These are phyloP conservation scores for Bipolaris bicolor DNA, from an alignment of 2,329 filamentous ascomycete genomes.

Conservation along the genomic window DNA sequence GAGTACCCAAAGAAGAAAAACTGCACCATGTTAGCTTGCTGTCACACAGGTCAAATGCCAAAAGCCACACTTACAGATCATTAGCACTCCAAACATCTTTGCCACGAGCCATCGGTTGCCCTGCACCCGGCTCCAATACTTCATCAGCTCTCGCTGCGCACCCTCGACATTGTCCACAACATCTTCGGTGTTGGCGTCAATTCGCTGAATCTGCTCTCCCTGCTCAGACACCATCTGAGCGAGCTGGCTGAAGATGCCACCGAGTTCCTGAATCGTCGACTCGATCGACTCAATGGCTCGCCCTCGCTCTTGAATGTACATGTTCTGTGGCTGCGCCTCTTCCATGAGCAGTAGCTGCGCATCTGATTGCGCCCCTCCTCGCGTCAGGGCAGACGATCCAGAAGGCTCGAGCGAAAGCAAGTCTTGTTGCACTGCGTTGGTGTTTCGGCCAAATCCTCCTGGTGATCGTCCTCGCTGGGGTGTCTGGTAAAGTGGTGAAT, in stretches of 20 bases:
- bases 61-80: conserved; percentile 71
- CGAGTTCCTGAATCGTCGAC: conserved; percentile 89
- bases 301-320: conserved; percentile 90
- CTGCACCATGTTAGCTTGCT: conserved; percentile 30
- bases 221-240: conserved; percentile 98
- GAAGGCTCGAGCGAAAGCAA: conserved; percentile 81
- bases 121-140: conserved; percentile 94
- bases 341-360: conserved; percentile 89
- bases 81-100: conserved; percentile 82
- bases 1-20: conserved; percentile 68
- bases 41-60: conserved; percentile 7
- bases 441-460: conserved; percentile 52
- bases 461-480: conserved; percentile 68
- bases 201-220: conserved; percentile 95
- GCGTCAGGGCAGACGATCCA: conserved; percentile 52
- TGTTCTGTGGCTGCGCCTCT: conserved; percentile 82
- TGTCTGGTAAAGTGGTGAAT: conserved; percentile 85
- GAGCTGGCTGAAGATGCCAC: conserved; percentile 90
- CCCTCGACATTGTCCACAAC: conserved; percentile 99
- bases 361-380: conserved; percentile 68
- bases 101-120: conserved; percentile 95
- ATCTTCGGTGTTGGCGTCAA: conserved; percentile 96
- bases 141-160: conserved; percentile 90
- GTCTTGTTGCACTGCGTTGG: conserved; percentile 61
- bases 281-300: conserved; percentile 98